These are phyloP conservation scores for Claviceps capensis DNA, from an alignment of 2,329 filamentous ascomycete genomes.

Conservation along the genomic window DNA sequence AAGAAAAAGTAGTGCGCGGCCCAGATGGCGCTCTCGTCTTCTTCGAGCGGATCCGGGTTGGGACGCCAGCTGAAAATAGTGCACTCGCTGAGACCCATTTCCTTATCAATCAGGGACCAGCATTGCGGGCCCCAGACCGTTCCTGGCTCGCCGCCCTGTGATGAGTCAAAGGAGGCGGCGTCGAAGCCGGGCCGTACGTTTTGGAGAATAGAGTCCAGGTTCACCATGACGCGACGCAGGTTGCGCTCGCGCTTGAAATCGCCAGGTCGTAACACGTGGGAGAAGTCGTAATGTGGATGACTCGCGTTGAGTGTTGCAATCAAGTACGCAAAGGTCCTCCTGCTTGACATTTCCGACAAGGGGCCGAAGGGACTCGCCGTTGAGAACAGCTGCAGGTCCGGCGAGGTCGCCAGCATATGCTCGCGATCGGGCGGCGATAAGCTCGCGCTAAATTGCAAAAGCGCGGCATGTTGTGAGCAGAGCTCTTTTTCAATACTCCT, in stretches of 20 bases:
- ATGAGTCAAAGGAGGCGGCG: constrained; percentile 27
- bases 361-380: constrained; percentile 86
- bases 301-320: constrained; percentile 95
- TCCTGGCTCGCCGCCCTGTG: constrained; percentile 31
- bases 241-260: constrained; percentile 83
- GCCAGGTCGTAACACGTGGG: constrained; percentile 71
- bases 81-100: constrained; percentile 86
- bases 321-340: constrained; percentile 86
- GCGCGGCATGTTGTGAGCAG: constrained; percentile 79
- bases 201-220: constrained; percentile 74
- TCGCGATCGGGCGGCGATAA: constrained; percentile 71
- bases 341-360: constrained; percentile 74
- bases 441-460: constrained; percentile 73
- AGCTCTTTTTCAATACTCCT: constrained; percentile 87
- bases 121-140: constrained; percentile 76
- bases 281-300: constrained; percentile 88
- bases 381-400: constrained; percentile 44
- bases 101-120: constrained; percentile 85
- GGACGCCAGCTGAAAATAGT: constrained; percentile 82
- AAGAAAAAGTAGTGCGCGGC: constrained; percentile 96
- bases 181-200: constrained; percentile 61
- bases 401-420: constrained; percentile 55
- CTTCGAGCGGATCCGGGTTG: constrained; percentile 78
- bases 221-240: constrained; percentile 69
- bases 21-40: constrained; percentile 90